Evolutionary conservation across 495 filamentous ascomycete species (phyloP).

Genomic region (Daldinia vernicosa): DNA sequence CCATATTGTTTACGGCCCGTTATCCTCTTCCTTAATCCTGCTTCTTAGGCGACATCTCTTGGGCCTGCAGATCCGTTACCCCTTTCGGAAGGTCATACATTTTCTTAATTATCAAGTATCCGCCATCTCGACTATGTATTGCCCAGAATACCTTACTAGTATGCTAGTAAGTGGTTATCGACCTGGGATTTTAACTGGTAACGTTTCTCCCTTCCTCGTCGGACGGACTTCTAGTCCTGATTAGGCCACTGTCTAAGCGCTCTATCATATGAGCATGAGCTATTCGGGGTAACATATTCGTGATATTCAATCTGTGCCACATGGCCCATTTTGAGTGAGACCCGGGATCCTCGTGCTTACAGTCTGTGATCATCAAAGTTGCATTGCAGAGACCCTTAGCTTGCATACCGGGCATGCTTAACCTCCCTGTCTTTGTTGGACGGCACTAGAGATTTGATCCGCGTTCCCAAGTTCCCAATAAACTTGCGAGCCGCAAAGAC

Average conservation of each 20-base stretch:
- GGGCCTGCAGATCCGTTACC: conserved; percentile 24
- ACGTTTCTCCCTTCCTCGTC: conserved; percentile 26
- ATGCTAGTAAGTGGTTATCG: conserved; percentile 11
- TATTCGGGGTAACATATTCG: conserved; percentile 17
- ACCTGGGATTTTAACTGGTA: conserved; percentile 12
- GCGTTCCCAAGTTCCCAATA: conserved; percentile 30
- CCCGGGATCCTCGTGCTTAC: conserved; percentile 33
- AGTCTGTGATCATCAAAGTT: conserved; percentile 39
- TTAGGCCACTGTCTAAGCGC: neutral
- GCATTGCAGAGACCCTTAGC: conserved; percentile 40
- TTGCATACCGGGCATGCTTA: neutral
- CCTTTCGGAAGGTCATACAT: conserved; percentile 38
- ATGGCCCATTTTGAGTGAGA: conserved; percentile 25
- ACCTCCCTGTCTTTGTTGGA: conserved; percentile 22
- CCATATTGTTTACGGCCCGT: conserved; percentile 30
- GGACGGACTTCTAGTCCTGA: conserved; percentile 14
- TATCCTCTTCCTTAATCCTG: conserved; percentile 26
- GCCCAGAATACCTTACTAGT: conserved; percentile 21
- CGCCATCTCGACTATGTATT: conserved; percentile 22
- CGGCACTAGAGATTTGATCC: conserved; percentile 19
- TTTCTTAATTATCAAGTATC: conserved; percentile 25
- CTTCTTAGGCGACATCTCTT: conserved; percentile 15
- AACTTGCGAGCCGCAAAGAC: conserved; percentile 38
- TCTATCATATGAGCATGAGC: conserved; percentile 37
- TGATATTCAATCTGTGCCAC: conserved; percentile 24